These are phyloP conservation scores for Cruciata laevipes DNA, from an alignment of 257 asterid species.

Conservation along the genomic window DNA sequence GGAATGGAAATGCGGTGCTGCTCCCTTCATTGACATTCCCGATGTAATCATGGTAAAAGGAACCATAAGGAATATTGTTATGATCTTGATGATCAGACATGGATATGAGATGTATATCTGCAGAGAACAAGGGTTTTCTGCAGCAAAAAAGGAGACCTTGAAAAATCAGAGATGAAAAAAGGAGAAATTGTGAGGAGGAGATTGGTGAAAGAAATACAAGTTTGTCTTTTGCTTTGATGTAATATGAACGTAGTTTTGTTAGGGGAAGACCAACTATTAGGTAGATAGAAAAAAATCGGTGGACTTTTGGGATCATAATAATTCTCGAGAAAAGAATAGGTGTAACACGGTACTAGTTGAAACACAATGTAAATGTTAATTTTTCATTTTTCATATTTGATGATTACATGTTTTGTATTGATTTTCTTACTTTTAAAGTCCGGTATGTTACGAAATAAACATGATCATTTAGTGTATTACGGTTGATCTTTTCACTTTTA, in stretches of 20 bases:
- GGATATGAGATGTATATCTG: constrained; percentile 1
- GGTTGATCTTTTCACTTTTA: no score
- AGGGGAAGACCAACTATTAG: constrained; percentile 11
- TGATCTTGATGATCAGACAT: constrained; percentile 41
- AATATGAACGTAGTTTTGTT: constrained; percentile 10
- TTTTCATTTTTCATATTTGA: no score
- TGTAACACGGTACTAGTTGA: no score
- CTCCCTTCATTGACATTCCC: constrained; percentile 24
- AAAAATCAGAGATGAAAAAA: not conserved
- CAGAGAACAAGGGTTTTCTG: not conserved
- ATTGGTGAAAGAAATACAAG: constrained; percentile 4
- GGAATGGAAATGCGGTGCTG: constrained; percentile 33
- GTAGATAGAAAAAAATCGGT: constrained; percentile 4
- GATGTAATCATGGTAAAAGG: constrained; percentile 31
- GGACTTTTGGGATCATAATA: constrained; percentile 9
- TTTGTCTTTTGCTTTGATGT: constrained; percentile 3
- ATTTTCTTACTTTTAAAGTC: no score
- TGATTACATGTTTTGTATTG: no score
- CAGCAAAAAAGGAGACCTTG: no score
- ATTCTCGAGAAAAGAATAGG: not conserved
- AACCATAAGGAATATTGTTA: constrained; percentile 17
- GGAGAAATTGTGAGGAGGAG: not conserved
- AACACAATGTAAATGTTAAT: no score
- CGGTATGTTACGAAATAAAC: no score
- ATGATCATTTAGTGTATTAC: no score